These are phyloP conservation scores for Leccinum variicolor DNA, from an alignment of 768 basidiomycete genomes.

Conservation along the genomic window DNA sequence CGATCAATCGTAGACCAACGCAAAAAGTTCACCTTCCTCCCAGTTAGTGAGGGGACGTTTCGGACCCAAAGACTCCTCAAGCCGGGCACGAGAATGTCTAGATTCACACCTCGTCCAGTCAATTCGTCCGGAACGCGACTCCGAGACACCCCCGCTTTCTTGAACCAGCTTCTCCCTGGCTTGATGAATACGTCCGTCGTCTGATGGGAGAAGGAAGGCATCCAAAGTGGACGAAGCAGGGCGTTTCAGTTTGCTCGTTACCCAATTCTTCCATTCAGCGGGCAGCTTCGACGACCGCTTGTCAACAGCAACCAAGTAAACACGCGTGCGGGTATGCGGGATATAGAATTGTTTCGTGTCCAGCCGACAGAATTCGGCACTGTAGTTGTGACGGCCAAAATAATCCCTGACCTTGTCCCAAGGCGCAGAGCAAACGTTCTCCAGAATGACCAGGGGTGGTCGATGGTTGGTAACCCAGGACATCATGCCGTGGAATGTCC, in stretches of 20 bases:
- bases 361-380: constrained; percentile 63
- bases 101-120: constrained; percentile 95
- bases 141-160: constrained; percentile 54
- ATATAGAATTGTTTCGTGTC: constrained; percentile 92
- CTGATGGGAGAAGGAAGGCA: constrained; percentile 85
- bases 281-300: constrained; percentile 59
- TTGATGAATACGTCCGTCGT: constrained; percentile 88
- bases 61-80: constrained; percentile 78
- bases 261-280: constrained; percentile 60
- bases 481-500: constrained; percentile 95
- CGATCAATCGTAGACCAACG: background rate
- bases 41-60: constrained; percentile 88
- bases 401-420: constrained; percentile 76
- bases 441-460: constrained; percentile 89
- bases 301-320: constrained; percentile 80
- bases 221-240: constrained; percentile 89
- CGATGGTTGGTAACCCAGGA: constrained; percentile 84
- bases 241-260: constrained; percentile 64
- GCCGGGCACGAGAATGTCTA: constrained; percentile 81
- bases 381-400: constrained; percentile 74
- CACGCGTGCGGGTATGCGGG: constrained; percentile 91
- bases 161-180: constrained; percentile 82
- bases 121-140: constrained; percentile 67
- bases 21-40: constrained; percentile 71
- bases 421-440: constrained; percentile 91